These are phyloP conservation scores for Chloranthus sessilifolius DNA, from an alignment of 164 flowering plant species.

Conservation along the genomic window DNA sequence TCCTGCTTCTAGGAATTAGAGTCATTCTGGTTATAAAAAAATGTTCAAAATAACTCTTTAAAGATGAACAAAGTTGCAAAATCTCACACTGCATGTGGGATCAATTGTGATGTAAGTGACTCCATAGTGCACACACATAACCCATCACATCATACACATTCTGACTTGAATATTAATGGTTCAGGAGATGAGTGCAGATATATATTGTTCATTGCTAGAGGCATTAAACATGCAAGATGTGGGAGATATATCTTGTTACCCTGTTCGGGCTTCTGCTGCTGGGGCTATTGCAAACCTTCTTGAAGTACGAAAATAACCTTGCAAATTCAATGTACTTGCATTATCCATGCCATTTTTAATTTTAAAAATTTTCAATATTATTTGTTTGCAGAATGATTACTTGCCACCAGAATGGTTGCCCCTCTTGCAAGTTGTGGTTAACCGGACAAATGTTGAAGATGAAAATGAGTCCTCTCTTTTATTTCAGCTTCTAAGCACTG, in stretches of 20 bases:
- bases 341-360: neutral
- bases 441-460: conserved; percentile 39
- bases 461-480: conserved; percentile 43
- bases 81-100: no score
- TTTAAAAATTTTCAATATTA: no score
- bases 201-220: conserved; percentile 57
- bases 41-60: no score
- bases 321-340: conserved; percentile 1
- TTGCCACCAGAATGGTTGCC: conserved; percentile 76
- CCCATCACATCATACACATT: no score
- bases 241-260: conserved; percentile 49
- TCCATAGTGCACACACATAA: no score
- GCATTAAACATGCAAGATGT: conserved; percentile 49
- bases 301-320: conserved; percentile 37
- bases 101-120: no score
- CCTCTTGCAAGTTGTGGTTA: conserved; percentile 52
- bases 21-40: no score
- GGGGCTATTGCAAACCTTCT: conserved; percentile 68
- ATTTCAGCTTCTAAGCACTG: conserved; percentile 55
- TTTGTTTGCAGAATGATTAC: conserved; percentile 61
- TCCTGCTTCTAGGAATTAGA: no score
- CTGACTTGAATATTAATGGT: neutral
- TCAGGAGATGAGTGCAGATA: conserved; percentile 64
- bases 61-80: no score
- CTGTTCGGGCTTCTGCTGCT: conserved; percentile 77